phyloP scores from a whole-genome alignment of 2,329 filamentous ascomycete genomes.

The Hypoxylon sp. region DNA sequence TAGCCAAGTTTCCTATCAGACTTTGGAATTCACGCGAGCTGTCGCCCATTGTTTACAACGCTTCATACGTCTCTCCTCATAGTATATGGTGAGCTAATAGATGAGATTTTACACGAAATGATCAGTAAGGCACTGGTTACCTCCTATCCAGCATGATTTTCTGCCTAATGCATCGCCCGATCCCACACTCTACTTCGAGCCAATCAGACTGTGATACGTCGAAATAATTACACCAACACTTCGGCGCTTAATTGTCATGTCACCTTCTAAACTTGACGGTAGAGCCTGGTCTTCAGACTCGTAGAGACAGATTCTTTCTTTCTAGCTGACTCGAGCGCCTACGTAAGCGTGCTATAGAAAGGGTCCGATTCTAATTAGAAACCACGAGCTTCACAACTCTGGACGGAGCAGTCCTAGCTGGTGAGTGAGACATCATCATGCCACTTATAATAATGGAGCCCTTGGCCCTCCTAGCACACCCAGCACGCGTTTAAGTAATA shows the following conservation, averaged over 20 bases:
- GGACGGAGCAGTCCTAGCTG: slow-evolving; percentile 2
- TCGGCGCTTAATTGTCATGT: neutral
- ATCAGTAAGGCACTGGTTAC: neutral
- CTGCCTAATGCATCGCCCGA: neutral
- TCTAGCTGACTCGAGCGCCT: too few species aligned
- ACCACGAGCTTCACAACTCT: neutral
- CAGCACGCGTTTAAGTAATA: neutral
- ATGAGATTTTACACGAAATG: neutral
- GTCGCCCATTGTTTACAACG: slow-evolving; percentile 6
- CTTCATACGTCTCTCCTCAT: neutral
- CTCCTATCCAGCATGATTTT: neutral
- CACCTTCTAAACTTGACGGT: neutral
- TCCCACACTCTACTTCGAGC: neutral
- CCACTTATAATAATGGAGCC: too few species aligned
- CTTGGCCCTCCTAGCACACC: neutral
- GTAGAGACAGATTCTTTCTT: too few species aligned
- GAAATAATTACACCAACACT: neutral
- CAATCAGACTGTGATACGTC: neutral
- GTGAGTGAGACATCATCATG: neutral
- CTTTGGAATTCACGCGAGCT: too few species aligned
- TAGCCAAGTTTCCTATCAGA: neutral
- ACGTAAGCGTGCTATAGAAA: too few species aligned
- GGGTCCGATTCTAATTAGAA: too few species aligned
- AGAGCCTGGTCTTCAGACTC: neutral
- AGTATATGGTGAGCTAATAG: neutral